Base-by-base conservation (phyloP, 495 filamentous ascomycete genomes). In the Tetracladium setigerum region DNA sequence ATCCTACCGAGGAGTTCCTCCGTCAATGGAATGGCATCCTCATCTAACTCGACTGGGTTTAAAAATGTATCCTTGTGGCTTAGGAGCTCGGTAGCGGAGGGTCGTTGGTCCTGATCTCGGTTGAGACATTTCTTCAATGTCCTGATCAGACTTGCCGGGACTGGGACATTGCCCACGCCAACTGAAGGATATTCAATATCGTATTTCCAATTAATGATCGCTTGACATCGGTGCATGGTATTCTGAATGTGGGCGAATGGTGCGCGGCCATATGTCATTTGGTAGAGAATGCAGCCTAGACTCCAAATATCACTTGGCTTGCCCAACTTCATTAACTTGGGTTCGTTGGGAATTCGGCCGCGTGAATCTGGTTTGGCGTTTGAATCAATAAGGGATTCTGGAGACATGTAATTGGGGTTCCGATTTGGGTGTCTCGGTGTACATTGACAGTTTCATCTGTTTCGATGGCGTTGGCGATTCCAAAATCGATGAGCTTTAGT, bases 341-440 rank as follows among this genome's bases (percentile, higher is more conserved):
- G 81, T 16, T 64, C 57, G 42, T 68, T 71, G 14, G 75, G 56
- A 38, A 78, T 71, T 47, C 78, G 62, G 5, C 79, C 72, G 40
- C 75, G 64, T 8, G 74, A 72, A 19, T 74, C 50, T 34, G 64
- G 54, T 48, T 62, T 60, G 32, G 67, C 80, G 55, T 94, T 95
- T 3, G 82, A 89, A 64, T 98, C 94, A 50, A 91, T 78, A 55
- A 97, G 71, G 16, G 85, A 86, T 63, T 98, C 92, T 1, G 92
- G 92, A 2, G 87, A 90, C 94, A 98, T 97, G 72, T 97, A 98
- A 62, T 95, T 98, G 1, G 94, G 89, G 92, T 98, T 19, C 92
- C 92, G 48, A 96, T 81, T 63, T 95, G 88, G 14, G 84, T 84
- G 56, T 98, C 94, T 46, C 92, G 86, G 62, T 98, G 91, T 16